Percentiles rank a stretch among this genome's conserved stretches.
Evolutionary conservation across 495 filamentous ascomycete species (phyloP).

Genomic region (Lasiosphaeria ovina): DNA sequence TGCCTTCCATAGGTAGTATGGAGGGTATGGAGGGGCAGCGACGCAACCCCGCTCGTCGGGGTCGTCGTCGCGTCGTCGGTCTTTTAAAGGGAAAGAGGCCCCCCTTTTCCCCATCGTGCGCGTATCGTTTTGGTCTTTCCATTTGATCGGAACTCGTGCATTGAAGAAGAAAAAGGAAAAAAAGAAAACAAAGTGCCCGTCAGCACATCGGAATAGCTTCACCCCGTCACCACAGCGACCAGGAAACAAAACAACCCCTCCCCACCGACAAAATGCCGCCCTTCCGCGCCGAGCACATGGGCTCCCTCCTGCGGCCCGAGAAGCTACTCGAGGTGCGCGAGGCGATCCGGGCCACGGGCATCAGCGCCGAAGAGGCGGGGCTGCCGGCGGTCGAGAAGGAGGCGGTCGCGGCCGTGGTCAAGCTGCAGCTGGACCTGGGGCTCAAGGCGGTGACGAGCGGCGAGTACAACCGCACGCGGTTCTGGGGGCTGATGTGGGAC

Average conservation of each 20-base stretch:
- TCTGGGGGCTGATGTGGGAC: conserved; percentile 71
- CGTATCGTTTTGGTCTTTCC: too few relatives aligned
- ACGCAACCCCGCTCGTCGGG: not conserved
- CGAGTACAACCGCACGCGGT: conserved; percentile 68
- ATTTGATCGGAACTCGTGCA: too few relatives aligned
- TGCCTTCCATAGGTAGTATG: too few relatives aligned
- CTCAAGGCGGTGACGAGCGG: conserved; percentile 70
- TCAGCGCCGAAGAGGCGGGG: conserved; percentile 50
- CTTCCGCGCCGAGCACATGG: conserved; percentile 82
- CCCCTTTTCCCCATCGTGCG: too few relatives aligned
- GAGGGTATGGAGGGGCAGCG: not conserved
- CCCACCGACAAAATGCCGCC: conserved; percentile 55
- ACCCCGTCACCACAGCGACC: not conserved
- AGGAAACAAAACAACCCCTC: not conserved
- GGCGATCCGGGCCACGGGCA: conserved; percentile 56
- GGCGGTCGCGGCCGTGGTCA: conserved; percentile 64
- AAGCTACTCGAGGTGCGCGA: conserved; percentile 62
- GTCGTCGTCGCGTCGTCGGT: not conserved
- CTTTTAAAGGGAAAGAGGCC: too few relatives aligned
- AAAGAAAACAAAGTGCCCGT: too few relatives aligned
- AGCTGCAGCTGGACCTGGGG: conserved; percentile 63
- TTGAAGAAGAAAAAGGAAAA: not conserved
- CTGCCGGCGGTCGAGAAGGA: conserved; percentile 59
- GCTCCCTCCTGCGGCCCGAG: conserved; percentile 74
- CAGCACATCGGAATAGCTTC: not conserved